Conservation (phyloP, 441 rosid species). For the Flueggea neowawraea region DNA sequence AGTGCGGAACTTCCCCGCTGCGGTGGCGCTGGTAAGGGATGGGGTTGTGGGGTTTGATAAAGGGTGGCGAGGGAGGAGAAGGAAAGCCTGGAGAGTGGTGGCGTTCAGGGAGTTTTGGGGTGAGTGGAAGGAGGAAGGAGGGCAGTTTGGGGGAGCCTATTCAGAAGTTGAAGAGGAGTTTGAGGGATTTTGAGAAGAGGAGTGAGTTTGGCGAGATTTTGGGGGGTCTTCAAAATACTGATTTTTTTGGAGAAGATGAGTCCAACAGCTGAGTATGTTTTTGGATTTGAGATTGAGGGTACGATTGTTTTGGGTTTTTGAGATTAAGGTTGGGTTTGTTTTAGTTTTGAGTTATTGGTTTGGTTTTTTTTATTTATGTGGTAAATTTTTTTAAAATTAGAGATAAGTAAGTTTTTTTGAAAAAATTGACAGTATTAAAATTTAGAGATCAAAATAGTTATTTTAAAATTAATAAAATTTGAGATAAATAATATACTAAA, state of each 20-base stretch:
- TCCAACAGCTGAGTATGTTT: slow-evolving; percentile 76
- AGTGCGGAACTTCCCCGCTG: slow-evolving; percentile 31
- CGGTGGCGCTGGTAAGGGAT: slow-evolving; percentile 30
- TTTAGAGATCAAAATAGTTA: too few relatives aligned
- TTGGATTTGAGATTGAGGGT: neutral
- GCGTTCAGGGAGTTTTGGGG: slow-evolving; percentile 14
- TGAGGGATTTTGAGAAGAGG: slow-evolving; percentile 80
- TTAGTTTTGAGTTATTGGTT: too few relatives aligned
- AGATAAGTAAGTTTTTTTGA: too few relatives aligned
- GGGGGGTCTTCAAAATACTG: slow-evolving; percentile 67
- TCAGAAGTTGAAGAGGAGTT: slow-evolving; percentile 55
- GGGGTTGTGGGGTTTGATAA: neutral
- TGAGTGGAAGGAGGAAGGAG: slow-evolving; percentile 39
- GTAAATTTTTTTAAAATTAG: too few relatives aligned
- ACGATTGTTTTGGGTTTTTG: too few relatives aligned
- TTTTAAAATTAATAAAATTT: too few relatives aligned
- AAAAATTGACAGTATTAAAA: too few relatives aligned
- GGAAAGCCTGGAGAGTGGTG: too few relatives aligned
- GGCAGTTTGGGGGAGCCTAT: slow-evolving; percentile 65
- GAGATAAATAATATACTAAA: too few relatives aligned
- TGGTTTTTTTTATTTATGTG: too few relatives aligned
- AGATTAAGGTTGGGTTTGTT: too few relatives aligned
- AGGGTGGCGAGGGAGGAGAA: too few relatives aligned
- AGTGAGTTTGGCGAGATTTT: slow-evolving; percentile 52
- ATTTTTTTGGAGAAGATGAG: slow-evolving; percentile 79